Base-by-base conservation (phyloP, 192 early-diverging fungal genomes). In the Mortierella hygrophila region DNA sequence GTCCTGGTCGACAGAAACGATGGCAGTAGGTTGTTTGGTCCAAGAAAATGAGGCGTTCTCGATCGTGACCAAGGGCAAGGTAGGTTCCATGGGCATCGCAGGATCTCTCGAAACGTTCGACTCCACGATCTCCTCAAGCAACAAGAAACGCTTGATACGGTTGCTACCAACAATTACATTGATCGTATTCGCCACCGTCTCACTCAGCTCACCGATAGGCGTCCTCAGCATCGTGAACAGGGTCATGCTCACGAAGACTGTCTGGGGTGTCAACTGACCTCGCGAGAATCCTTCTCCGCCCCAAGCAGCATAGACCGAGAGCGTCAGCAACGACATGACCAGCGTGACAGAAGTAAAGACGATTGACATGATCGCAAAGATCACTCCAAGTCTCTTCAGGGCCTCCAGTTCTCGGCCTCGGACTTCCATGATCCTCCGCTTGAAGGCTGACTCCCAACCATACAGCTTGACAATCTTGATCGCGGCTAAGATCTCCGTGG, bases 221-320 rank as follows among this genome's bases (percentile, higher is more conserved):
- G 88, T 83, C n/a, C 91, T 87, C 10, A 96, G 80, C 77, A 89
- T 90, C 23, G 92, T 88, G 78, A 95, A 95, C 23, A 96, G 80
- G 4, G 92, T 89, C 60, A 95, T 85, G 63, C 91, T 90, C 3
- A 93, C 93, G 76, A 95, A 96, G 0, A 94, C 95, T 18, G 91
- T 88, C 37, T 85, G 83, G 5, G 83, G 74, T 37, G 83, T 85
- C 11, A 85, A 68, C 40, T 79, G 76, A 1, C 83, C 83, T 1
- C 26, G 23, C 6, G 83, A 49, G 44, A 75, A 75, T 13, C 75
- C 83, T 18, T 77, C 75, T 41, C 83, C 83, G 10, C 83, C 83
- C 83, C 83, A 85, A 13, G 49, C 60, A 32, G 83, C 78, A n/a
- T 79, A 85, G 11, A 76, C 78, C 0, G 77, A 74, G 23, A 85